Base-by-base conservation (phyloP, 345 rosid genomes). In the Eucalyptus victrix region DNA sequence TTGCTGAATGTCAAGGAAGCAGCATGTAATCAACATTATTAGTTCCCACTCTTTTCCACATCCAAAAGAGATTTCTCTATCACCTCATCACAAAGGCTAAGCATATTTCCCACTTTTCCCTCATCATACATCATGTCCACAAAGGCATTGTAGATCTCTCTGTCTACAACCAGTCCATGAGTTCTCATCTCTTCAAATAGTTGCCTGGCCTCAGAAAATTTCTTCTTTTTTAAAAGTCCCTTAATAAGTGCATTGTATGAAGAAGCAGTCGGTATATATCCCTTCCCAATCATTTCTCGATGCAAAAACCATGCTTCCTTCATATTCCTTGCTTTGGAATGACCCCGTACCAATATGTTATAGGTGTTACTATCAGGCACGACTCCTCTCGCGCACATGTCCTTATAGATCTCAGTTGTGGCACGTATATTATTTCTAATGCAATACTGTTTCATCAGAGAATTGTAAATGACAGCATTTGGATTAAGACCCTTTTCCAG, bases 241-340 rank as follows among this genome's bases (percentile, higher is more conserved):
- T 91, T 96, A 86, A 97, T 93, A 90, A 97, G 94, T 90, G 93
- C 95, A 90, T 92, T 93, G 87, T 96, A 97, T 58, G 99, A 92
- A 92, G 91, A 91, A 62, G 90, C 91, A 9, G 98, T 91, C 51
- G 93, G 93, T 49, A 90, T 89, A 89, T 93, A 95, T 86, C 98
- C 97, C 93, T 95, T 97, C 87, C 90, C 93, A 9, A 91, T 91
- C 97, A 95, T 95, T 93, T 95, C 97, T 86, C 62, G 91, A 83
- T 88, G 93, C 94, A 97, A 91, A 95, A 94, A 97, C 96, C 95
- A 95, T 86, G 99, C 99, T 90, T 97, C 98, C 92, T 97, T 97
- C 98, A 97, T 97, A 92, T 97, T 97, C 92, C 99, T 97, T n/a
- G 98, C 98, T 94, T 94, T 97, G 90, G 96, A 97, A 93, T 97